Conservation (phyloP, 1,284 basidiomycete species). For the Apiotrichum gracile region DNA sequence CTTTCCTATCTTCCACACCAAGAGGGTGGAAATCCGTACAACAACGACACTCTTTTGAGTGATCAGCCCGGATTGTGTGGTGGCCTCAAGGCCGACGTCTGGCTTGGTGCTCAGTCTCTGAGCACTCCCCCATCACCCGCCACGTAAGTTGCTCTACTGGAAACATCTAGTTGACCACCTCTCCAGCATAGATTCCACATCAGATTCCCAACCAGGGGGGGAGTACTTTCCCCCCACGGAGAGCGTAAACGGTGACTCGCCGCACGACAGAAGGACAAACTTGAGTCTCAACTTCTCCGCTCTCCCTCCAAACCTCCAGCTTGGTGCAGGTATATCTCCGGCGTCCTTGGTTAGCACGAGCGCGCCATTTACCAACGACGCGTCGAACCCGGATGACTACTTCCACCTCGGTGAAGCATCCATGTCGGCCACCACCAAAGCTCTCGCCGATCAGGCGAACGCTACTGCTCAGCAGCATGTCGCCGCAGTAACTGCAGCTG, state of each 20-base stretch:
- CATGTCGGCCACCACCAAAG: conserved; percentile 8
- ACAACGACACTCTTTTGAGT: conserved; percentile 11
- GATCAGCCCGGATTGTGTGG: conserved; percentile 13
- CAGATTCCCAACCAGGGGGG: conserved; percentile 39
- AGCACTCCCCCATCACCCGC: conserved; percentile 40
- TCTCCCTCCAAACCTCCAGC: conserved; percentile 20
- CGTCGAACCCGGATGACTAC: conserved; percentile 33
- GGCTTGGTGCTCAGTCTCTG: conserved; percentile 20
- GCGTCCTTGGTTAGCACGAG: conserved; percentile 30
- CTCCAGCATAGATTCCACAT: conserved; percentile 33
- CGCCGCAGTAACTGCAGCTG: conserved; percentile 1
- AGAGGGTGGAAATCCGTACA: conserved; percentile 1
- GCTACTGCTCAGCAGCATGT: neutral
- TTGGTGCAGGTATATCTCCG: conserved; percentile 24
- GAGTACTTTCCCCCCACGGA: conserved; percentile 36
- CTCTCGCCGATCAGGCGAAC: neutral
- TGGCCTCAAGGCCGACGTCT: conserved; percentile 29
- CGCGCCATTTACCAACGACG: conserved; percentile 35
- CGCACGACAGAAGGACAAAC: conserved; percentile 25
- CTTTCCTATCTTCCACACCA: no score
- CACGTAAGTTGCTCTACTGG: conserved; percentile 26
- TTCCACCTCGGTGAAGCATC: conserved; percentile 33
- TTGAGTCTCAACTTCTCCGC: conserved; percentile 35
- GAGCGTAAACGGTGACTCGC: conserved; percentile 21
- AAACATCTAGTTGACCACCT: neutral